These are phyloP conservation scores for Lizanozyma gosingica DNA, from an alignment of 1,139 yeast genomes.

Conservation along the genomic window DNA sequence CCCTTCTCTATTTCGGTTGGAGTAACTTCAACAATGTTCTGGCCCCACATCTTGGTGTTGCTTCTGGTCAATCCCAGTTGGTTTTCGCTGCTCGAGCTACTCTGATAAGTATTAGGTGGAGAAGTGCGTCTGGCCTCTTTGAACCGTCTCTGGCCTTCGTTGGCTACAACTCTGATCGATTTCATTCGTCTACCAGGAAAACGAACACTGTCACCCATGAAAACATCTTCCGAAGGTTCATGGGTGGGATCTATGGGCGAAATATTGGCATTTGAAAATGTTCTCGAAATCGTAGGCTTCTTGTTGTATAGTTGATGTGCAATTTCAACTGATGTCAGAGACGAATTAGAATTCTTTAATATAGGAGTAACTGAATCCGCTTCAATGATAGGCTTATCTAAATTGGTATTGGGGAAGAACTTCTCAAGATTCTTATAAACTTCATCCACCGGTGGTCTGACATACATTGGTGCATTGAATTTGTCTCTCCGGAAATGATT, in stretches of 20 bases:
- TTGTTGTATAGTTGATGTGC: constrained; percentile 7
- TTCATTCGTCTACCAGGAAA: constrained; percentile 47
- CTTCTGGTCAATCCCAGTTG: constrained; percentile 47
- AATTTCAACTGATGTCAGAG: not conserved
- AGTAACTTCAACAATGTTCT: constrained; percentile 83
- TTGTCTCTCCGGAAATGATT: constrained; percentile 9
- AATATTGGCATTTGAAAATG: constrained; percentile 40
- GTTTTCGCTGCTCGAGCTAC: constrained; percentile 4
- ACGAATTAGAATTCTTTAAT: not conserved
- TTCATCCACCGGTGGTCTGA: constrained; percentile 93
- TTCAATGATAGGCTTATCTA: constrained; percentile 68
- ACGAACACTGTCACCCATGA: constrained; percentile 9
- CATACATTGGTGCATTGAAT: constrained; percentile 37
- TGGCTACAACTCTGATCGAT: constrained; percentile 85
- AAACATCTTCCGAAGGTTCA: constrained; percentile 24
- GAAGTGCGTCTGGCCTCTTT: constrained; percentile 13
- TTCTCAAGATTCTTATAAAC: constrained; percentile 84
- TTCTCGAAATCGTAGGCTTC: constrained; percentile 34
- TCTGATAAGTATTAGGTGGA: not conserved
- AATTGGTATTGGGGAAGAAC: constrained; percentile 87
- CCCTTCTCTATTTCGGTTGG: constrained; percentile 57
- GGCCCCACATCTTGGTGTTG: constrained; percentile 98
- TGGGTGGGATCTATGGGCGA: constrained; percentile 24
- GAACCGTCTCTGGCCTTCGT: constrained; percentile 68
- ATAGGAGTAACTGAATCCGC: not conserved